Base-by-base conservation (phyloP, 306 rosid genomes). In the Trifolium dubium region DNA sequence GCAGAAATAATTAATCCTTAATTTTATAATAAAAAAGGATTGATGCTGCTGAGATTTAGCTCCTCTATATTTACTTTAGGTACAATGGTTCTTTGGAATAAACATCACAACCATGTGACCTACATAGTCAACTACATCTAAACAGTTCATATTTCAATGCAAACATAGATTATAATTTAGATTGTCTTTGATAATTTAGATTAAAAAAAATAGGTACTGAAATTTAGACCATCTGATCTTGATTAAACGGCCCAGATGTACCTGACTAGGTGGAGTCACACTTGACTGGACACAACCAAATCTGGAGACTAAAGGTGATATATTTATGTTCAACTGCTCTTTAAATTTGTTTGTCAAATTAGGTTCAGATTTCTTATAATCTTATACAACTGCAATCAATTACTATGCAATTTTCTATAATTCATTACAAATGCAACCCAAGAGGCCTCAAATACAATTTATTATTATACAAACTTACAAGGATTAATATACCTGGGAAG, bases 391-490 rank as follows among this genome's bases (percentile, higher is more conserved):
- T 55, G 2, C 30, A 10, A 63, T 35, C 50, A 64, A 8, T 17
- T 63, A n/a, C n/a, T n/a, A 62, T 46, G 78, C 9, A 63, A 23
- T 11, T 32, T 5, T 32, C 69, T 23, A 51, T 53, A 53, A 8
- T 35, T 43, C 12, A 41, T 44, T 15, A 31, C 39, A n/a, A 59
- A 47, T 69, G 55, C 34, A 56, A 12, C 10, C n/a, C 15, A 44
- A 66, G 41, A 66, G 47, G 35, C 61, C 55, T 37, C 29, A 59
- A 80, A 60, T 31, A 63, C n/a, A 46, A 53, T 53, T 80, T 75
- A 69, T 69, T 75, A 69, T 69, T 80, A 51, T 5, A 62, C 55
- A 72, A 32, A 62, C 74, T 60, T 73, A 32, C 30, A 68, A 2
- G 69, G 61, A 51, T 32, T 51, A 12, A 53, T 73, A 50, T 34